Base-by-base conservation (phyloP, 2,329 filamentous ascomycete species). In the Metarhizium album region DNA sequence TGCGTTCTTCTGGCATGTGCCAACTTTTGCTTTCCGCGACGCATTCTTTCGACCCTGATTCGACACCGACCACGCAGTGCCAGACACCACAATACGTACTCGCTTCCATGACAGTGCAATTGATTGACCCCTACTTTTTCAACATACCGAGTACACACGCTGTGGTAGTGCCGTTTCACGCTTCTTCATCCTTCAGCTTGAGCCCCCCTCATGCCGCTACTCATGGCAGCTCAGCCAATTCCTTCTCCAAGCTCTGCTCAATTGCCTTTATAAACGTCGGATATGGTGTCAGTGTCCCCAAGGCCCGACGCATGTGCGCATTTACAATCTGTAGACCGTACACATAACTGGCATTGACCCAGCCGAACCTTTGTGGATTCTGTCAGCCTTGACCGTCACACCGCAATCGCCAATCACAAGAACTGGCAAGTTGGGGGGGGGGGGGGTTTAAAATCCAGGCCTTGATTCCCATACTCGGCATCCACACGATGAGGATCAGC, bases 321-420 rank as follows among this genome's bases (percentile, higher is more conserved):
- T 87, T 90, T 53, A 95, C 77, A 58, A 96, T 87, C 58, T 90
- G 84, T 54, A 97, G 75, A 40, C 91, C 93, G 63, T 94, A 94
- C 52, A 97, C 87, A 66, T 95, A 98, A 65, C 90, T 96, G 61
- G 93, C 91, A 65, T 98, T 98, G 62, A 97, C 93, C 93, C 93
- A 98, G 48, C 91, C 93, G 64, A 98, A 98, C 52, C 91, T 95
- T n/a, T n/a, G n/a, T n/a, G 62, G n/a, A 23, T 4, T 33, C 40
- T 35, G 31, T 48, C 47, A 48, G 38, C 16, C 18, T 9, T 24
- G 16, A 18, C 8, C 37, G 24, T n/a, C 18, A 35, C 46, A 27
- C 27, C 5, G 9, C 8, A 16, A n/a, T 50, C 37, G 37, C 31
- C 22, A 16, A n/a, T n/a, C n/a, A n/a, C n/a, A n/a, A n/a, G n/a